Evolutionary conservation across 2,329 filamentous ascomycete genomes (phyloP).

Genomic region (Neospermospora avenae): DNA sequence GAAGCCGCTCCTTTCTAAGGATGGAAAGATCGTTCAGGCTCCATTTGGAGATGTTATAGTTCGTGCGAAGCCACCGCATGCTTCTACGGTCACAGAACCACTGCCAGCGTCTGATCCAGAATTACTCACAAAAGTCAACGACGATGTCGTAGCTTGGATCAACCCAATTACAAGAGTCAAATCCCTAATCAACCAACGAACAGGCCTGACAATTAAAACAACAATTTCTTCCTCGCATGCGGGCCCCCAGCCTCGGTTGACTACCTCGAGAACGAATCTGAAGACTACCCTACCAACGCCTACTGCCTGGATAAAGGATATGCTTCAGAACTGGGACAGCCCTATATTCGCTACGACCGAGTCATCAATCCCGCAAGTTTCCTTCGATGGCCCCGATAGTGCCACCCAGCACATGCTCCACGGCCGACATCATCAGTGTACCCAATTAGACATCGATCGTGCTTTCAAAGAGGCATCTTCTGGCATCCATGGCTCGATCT

Average conservation of each 20-base stretch:
- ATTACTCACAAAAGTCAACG: conserved; percentile 31
- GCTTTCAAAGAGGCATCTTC: conserved; percentile 27
- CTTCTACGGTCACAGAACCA: neutral
- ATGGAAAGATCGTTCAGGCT: neutral
- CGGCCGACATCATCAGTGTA: conserved; percentile 27
- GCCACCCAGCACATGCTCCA: conserved; percentile 24
- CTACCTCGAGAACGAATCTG: neutral
- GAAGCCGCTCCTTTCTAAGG: conserved; percentile 3
- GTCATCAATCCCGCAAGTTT: conserved; percentile 43
- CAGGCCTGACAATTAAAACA: conserved; percentile 45
- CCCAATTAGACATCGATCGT: conserved; percentile 31
- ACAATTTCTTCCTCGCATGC: neutral
- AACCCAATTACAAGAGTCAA: conserved; percentile 56
- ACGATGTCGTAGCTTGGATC: conserved; percentile 50
- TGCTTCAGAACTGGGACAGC: conserved; percentile 69
- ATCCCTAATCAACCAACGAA: conserved; percentile 52
- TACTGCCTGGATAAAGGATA: conserved; percentile 54
- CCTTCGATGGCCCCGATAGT: conserved; percentile 33
- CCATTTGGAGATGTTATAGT: neutral
- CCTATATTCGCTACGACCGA: conserved; percentile 63
- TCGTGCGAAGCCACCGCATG: neutral
- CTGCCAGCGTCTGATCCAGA: neutral
- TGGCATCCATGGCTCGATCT: conserved; percentile 48
- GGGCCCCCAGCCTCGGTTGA: neutral
- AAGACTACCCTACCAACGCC: conserved; percentile 2